Conservation (phyloP, 2,329 filamentous ascomycete species). For the Colletotrichum liriopes region DNA sequence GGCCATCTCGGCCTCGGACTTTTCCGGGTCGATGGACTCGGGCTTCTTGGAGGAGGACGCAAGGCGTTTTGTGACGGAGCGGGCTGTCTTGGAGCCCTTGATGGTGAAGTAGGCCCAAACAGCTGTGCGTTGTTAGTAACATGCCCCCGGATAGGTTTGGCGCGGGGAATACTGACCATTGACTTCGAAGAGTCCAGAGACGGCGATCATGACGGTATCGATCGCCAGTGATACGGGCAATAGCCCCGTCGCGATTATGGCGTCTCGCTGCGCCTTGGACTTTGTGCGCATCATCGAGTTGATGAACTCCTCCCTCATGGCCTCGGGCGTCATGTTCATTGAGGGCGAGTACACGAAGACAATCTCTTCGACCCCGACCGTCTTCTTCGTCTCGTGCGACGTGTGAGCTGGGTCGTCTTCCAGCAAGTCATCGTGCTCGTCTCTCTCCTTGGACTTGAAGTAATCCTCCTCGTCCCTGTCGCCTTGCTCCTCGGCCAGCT, state of each 20-base stretch:
- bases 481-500: conserved; percentile 26
- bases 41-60: conserved; percentile 34
- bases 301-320: conserved; percentile 38
- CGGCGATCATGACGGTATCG: conserved; percentile 33
- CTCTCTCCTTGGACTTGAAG: conserved; percentile 13
- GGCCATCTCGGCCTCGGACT: conserved; percentile 34
- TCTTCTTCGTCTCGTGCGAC: conserved; percentile 39
- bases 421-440: conserved; percentile 4
- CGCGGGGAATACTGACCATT: conserved; percentile 22
- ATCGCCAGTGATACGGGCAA: conserved; percentile 34
- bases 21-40: conserved; percentile 34
- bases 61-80: conserved; percentile 38
- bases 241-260: conserved; percentile 38
- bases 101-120: conserved; percentile 42
- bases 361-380: conserved; percentile 40
- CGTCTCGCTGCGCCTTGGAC: conserved; percentile 40
- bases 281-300: conserved; percentile 40
- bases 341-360: conserved; percentile 38
- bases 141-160: rapidly evolving
- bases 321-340: conserved; percentile 41
- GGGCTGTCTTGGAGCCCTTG: conserved; percentile 39
- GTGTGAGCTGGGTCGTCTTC: conserved; percentile 35
- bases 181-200: conserved; percentile 35
- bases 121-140: conserved; percentile 1
- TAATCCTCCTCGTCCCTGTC: conserved; percentile 20